phyloP scores from a whole-genome alignment of 2,329 filamentous ascomycete species.

The Arthrocladium fulminans region DNA sequence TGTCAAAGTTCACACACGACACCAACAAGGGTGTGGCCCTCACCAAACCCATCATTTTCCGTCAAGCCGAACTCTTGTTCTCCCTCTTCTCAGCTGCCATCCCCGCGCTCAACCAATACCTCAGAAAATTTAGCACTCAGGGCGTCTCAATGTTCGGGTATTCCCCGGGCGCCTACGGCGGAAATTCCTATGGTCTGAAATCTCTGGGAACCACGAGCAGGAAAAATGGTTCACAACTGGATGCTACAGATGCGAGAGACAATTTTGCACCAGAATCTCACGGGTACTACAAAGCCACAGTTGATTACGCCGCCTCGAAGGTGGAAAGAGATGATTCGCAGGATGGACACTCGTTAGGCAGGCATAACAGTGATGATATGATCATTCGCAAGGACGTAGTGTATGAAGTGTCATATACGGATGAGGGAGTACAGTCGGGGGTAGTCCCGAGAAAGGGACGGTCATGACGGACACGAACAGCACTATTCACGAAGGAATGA shows the following conservation, averaged over 20 bases:
- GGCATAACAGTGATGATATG: conserved; percentile 13
- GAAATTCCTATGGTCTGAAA: conserved; percentile 9
- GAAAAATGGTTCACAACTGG: background rate
- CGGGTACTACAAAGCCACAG: conserved; percentile 1
- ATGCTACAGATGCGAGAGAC: background rate
- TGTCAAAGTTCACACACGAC: conserved; percentile 8
- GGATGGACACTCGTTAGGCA: conserved; percentile 13
- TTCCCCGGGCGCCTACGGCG: conserved; percentile 5
- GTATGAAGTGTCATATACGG: conserved; percentile 11
- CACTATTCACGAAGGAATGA: too few species aligned
- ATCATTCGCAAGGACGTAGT: conserved; percentile 16
- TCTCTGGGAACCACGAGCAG: background rate
- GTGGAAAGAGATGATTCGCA: conserved; percentile 8
- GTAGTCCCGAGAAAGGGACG: too few species aligned
- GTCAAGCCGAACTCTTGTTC: conserved; percentile 13
- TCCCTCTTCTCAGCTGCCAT: conserved; percentile 14
- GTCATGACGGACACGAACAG: too few species aligned
- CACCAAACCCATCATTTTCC: conserved; percentile 11
- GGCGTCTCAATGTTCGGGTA: conserved; percentile 13
- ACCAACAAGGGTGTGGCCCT: conserved; percentile 13
- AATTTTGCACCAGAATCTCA: background rate
- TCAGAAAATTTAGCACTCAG: conserved; percentile 15
- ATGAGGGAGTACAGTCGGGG: too few species aligned
- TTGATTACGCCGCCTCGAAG: conserved; percentile 6
- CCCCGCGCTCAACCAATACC: conserved; percentile 14